Base-by-base conservation (phyloP, 2,329 filamentous ascomycete species). In the Penicillium sp. region DNA sequence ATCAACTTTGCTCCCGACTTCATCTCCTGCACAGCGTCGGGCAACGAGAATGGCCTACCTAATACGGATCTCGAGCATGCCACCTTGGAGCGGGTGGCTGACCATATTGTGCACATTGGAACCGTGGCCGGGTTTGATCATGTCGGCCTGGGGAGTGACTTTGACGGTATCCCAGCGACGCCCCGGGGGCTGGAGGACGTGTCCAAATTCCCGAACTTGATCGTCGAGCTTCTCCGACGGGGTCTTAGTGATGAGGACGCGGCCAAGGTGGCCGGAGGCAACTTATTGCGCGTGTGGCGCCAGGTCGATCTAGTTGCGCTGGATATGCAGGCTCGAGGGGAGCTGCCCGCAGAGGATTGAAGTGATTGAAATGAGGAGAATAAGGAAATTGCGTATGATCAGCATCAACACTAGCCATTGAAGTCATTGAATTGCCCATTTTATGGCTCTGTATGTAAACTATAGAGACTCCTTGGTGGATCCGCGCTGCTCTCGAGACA, bases 81-180 rank as follows among this genome's bases (percentile, higher is more conserved):
- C 7, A 96, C 90, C 0, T 71, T 97, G 29, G 79, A 80, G 18
- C 89, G 92, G 54, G 90, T 96, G 1, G 90, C 85, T 1, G 80
- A 85, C 55, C 93, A 97, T 69, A 87, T 97, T 54, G 79, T 84
- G 57, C 81, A 97, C 67, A 92, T 97, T 59, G 93, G 90, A 2
- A 78, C 89, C 39, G 75, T 88, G 26, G 90, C 96, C 54, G 93
- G 93, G 3, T 97, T 88, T 62, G 88, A 92, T 33, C 83, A 96
- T 68, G 91, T 97, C 13, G 93, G 92, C 0, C 73, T 97, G 15
- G 93, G 93, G 0, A 91, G 88, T 46, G 93, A 97, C 69, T 97
- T 92, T 68, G 92, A 97, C 68, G 93, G 85, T 2, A 77, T 78
- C 49, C 52, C 47, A 3, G 60, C 58, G 7, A 85, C 85, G 4